Evolutionary conservation across 495 filamentous ascomycete genomes (phyloP), one percentile per base, ranked within the genome.

Genomic region (Aspergillus diversus): DNA sequence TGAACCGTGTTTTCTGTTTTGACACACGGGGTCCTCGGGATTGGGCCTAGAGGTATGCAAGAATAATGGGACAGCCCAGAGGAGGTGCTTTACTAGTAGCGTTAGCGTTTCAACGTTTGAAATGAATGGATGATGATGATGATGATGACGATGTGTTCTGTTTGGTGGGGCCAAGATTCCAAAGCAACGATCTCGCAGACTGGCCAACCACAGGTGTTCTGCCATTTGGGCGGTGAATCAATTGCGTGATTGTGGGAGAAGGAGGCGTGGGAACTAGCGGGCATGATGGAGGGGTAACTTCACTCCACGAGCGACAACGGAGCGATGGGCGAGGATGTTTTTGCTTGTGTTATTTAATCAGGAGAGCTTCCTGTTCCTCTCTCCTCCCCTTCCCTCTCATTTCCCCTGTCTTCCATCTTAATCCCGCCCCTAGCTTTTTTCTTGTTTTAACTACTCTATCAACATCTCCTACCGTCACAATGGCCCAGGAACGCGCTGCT

Each of bases 401-500:
- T 56, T 27, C 60, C 53, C 53, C 37, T 12, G 5, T 43, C n/a
- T 15, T 43, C n/a, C 8, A 43, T 43, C 39, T 15, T 15, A 43
- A 43, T 43, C 39, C 39, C 39, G n/a, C 12, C 39, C n/a, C 39
- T 15, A 43, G n/a, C 39, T 12, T 6, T 4, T 21, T 27, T 43
- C 33, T 32, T 48, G 34, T 21, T 54, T 33, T 32, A 62, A 51
- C 48, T 50, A 39, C 16, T 37, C 15, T 15, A 54, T 52, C 46
- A 33, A n/a, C 31, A 9, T 59, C 51, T 34, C 37, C 17, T 52
- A 17, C 17, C 27, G 27, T 72, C 71, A 83, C 74, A 79, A 86
- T 86, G 83, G 80, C 83, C 67, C 64, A 75, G 60, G 77, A 79
- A 64, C 76, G 75, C 60, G 64, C 75, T 71, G 63, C 78, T 75